Base-by-base conservation (phyloP, 1,284 basidiomycete species). In the Macrocystidia cucumis region DNA sequence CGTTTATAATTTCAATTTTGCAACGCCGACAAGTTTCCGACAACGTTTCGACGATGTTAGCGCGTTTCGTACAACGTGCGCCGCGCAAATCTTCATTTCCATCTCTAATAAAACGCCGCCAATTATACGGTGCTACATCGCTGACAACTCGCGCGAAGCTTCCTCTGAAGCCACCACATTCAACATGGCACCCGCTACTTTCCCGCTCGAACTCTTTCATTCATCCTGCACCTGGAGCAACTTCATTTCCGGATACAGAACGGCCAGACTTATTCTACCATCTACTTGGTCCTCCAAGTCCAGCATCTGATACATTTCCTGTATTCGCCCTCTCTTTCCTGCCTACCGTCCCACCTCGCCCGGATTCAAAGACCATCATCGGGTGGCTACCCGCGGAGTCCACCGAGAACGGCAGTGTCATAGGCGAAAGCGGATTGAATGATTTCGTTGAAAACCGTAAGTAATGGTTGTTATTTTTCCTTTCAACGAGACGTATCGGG, bases 191-290 rank as follows among this genome's bases (percentile, higher is more conserved):
- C 7, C 13, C 19, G 16, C 16, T 19, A 32, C 3, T 17, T 6
- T 9, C 9, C 19, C 16, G 5, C 19, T 31, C 8, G 24, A 27
- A 30, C 24, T 21, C 21, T 14, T 28, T 30, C 12, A 37, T 29
- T n/a, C 34, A 23, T 4, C 14, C 32, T 12, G 28, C 37, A 11
- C 22, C 32, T 11, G 21, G 17, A 20, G 20, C 37, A 4, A 29
- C 42, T 11, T 39, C 40, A 2, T 63, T 66, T 35, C 35, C 60
- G 5, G 81, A 84, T 49, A 71, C 77, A 3, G 61, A 65, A 30
- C 69, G 80, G 7, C 64, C 72, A 13, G 79, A 77, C 46, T 55
- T 86, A 1, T 84, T 71, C 52, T 86, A 84, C 55, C 82, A 85
- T 51, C 61, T 77, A 33, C 55, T 76, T 19, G 50, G 65, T 2